A percentile compares a stretch with the other conserved stretches of the same genome.
Conservation (phyloP, 352 stramenopile species). For the Phytophthora idaei region DNA sequence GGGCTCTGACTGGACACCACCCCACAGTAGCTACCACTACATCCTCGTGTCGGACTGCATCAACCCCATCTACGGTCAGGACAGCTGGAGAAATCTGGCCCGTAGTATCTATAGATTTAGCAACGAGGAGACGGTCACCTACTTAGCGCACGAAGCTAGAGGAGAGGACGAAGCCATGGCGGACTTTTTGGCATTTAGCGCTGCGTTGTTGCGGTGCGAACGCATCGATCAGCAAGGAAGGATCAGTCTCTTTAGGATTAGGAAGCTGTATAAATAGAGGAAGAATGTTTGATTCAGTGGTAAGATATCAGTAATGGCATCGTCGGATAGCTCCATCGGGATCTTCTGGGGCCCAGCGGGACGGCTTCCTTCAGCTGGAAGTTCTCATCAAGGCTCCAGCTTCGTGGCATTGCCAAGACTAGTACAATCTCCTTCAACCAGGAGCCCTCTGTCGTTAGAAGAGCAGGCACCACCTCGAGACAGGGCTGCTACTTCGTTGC, state of each 20-base stretch:
- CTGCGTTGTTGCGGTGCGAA: slow-evolving; percentile 44
- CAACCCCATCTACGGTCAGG: slow-evolving; percentile 83
- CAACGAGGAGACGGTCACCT: slow-evolving; percentile 56
- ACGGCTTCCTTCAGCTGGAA: background rate
- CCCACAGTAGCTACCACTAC: slow-evolving; percentile 53
- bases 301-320: slow-evolving; percentile 9
- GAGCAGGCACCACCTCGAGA: slow-evolving; percentile 1
- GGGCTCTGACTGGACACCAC: slow-evolving; percentile 41
- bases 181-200: slow-evolving; percentile 69
- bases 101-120: slow-evolving; percentile 71
- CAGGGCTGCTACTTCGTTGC: slow-evolving; percentile 33
- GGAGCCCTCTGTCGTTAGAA: background rate
- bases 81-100: slow-evolving; percentile 81
- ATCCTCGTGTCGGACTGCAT: slow-evolving; percentile 88
- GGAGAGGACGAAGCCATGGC: slow-evolving; percentile 75
- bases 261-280: slow-evolving; percentile 29
- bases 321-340: slow-evolving; percentile 20
- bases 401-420: slow-evolving; percentile 10
- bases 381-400: background rate
- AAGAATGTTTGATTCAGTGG: slow-evolving; percentile 3
- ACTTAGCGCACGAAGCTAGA: slow-evolving; percentile 71
- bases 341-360: slow-evolving; percentile 38
- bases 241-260: slow-evolving; percentile 66
- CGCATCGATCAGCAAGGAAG: slow-evolving; percentile 45
- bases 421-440: slow-evolving; percentile 7